Conservation (phyloP, 768 basidiomycete genomes). For the Leucocoprinus birnbaumii region DNA sequence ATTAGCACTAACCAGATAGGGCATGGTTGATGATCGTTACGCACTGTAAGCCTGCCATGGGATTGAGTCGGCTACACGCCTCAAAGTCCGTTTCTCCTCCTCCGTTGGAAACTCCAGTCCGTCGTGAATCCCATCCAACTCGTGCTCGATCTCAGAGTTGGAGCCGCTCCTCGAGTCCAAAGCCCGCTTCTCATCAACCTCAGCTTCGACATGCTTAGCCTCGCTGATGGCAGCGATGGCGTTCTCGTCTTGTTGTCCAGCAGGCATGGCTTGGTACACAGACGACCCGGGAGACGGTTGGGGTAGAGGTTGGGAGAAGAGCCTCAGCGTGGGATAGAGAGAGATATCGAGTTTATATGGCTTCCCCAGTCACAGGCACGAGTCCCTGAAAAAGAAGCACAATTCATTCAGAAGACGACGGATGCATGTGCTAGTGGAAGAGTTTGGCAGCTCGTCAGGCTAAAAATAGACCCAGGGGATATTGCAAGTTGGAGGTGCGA, state of each 20-base stretch:
- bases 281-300: no score
- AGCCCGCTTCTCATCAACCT: slow-evolving; percentile 16
- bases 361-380: neutral
- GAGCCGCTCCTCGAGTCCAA: slow-evolving; percentile 1
- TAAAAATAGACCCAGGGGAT: slow-evolving; percentile 4
- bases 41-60: slow-evolving; percentile 58
- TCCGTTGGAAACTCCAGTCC: slow-evolving; percentile 63
- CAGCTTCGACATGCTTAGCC: slow-evolving; percentile 15
- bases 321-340: neutral
- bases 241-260: slow-evolving; percentile 5
- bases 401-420: neutral
- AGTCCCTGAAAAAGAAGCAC: neutral
- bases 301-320: neutral
- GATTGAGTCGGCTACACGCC: slow-evolving; percentile 56
- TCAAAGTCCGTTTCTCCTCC: slow-evolving; percentile 54
- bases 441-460: neutral
- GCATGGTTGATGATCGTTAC: slow-evolving; percentile 13
- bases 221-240: slow-evolving; percentile 15
- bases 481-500: neutral
- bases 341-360: neutral
- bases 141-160: slow-evolving; percentile 16
- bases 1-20: neutral
- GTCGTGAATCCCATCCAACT: slow-evolving; percentile 36
- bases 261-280: slow-evolving; percentile 1
- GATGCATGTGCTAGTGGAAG: slow-evolving; percentile 7